Evolutionary conservation across 352 stramenopile genomes (phyloP).

Genomic region (Pythium brachiatum): DNA sequence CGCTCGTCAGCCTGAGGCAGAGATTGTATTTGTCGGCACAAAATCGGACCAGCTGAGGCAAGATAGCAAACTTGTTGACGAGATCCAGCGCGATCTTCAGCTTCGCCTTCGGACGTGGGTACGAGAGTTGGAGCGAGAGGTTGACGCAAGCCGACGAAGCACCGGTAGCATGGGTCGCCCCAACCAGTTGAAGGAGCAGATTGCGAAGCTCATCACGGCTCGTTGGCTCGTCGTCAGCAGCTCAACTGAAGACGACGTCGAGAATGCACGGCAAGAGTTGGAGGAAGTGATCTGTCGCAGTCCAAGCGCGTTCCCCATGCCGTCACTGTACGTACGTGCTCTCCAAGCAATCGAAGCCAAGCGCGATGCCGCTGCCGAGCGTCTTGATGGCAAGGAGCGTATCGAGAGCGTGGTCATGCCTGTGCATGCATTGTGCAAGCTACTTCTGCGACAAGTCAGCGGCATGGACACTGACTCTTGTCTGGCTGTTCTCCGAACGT

Average conservation of each 20-base stretch:
- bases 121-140: not conserved
- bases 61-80: not conserved
- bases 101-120: constrained; percentile 6
- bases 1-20: constrained; percentile 8
- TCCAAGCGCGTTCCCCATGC: constrained; percentile 12
- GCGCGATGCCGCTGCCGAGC: not conserved
- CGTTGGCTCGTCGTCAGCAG: constrained; percentile 11
- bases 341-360: not conserved
- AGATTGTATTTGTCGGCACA: constrained; percentile 11
- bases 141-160: not conserved
- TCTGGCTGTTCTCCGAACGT: constrained; percentile 8
- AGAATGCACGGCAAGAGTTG: constrained; percentile 1
- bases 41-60: constrained; percentile 8
- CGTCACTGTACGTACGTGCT: constrained; percentile 5
- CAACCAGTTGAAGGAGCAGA: constrained; percentile 3
- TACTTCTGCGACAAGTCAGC: not conserved
- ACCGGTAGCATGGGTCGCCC: not conserved
- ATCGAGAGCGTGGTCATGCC: constrained; percentile 2
- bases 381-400: constrained; percentile 7
- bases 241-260: constrained; percentile 1
- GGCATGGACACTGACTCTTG: constrained; percentile 1
- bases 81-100: constrained; percentile 7
- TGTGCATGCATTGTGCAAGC: constrained; percentile 1
- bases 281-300: constrained; percentile 1
- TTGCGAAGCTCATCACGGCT: not conserved